Base-by-base conservation (phyloP, 257 asterid genomes). In the Solanum gracilifrons region DNA sequence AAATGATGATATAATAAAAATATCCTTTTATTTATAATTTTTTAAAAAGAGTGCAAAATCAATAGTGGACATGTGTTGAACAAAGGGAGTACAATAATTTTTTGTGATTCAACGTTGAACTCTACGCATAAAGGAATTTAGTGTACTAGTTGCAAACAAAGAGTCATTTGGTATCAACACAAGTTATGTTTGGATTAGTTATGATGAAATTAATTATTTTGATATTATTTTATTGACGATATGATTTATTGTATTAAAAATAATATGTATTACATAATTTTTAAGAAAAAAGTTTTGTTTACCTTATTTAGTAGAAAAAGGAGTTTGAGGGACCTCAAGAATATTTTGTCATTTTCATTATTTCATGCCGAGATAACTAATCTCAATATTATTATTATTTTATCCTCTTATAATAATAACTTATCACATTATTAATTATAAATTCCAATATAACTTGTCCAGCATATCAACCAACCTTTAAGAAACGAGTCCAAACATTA, bases 71-170 rank as follows among this genome's bases (percentile, higher is more conserved):
- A 41, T 0, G 5, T 41, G 15, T 41, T 41, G 48, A 4, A 41
- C 48, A 0, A 5, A 0, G 15, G 0, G 48, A 41, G 48, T 41
- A 43, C 1, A 43, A 4, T 60, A 4, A 0, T 2, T 0, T 13
- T 23, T 62, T 62, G 6, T n/a, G 15, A 9, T 62, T 0, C 3
- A 5, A 9, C 3, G 0, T 62, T 9, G 9, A 48, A 41, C 16
- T n/a, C 72, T 13, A 10, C 3, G 0, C 72, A n/a, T 10, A 64
- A 8, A 23, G 18, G 51, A 64, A 3, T n/a, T 25, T 13, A 46
- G 55, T 13, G 55, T 46, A 46, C 55, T 46, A 0, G 0, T 46
- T 46, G 55, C 55, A 46, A 46, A 46, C 55, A 46, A 4, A 43
- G 6, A 12, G 18, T 13, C 68, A 3, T 60, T 21, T 21, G 68